Evolutionary conservation across 768 basidiomycete genomes (phyloP).

Genomic region (Lentinus brumalis): DNA sequence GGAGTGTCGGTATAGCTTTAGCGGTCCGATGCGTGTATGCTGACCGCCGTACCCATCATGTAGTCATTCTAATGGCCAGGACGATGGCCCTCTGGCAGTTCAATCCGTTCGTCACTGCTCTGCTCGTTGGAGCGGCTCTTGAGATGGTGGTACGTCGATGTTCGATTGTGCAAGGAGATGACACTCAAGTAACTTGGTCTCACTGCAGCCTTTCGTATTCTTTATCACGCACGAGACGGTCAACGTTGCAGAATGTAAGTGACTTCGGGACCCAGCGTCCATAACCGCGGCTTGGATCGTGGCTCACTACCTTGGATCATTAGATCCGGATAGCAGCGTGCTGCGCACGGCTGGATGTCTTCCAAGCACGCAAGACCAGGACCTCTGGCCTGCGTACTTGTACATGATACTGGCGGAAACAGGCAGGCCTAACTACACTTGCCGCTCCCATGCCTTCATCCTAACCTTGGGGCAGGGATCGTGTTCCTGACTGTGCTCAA

Average conservation of each 20-base stretch:
- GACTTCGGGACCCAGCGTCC: neutral
- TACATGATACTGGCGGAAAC: neutral
- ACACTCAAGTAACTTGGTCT: too few relatives aligned
- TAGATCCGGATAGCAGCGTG: neutral
- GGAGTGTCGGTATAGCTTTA: neutral
- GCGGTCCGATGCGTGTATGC: neutral
- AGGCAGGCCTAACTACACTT: neutral
- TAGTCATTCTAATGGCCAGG: neutral
- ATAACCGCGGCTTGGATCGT: neutral
- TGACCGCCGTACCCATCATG: neutral
- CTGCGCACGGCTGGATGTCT: neutral
- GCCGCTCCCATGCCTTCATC: neutral
- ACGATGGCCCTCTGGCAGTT: conserved; percentile 1
- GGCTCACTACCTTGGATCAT: neutral
- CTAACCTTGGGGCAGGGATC: neutral
- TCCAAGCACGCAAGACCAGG: neutral
- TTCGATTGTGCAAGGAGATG: too few relatives aligned
- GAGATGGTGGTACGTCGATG: neutral
- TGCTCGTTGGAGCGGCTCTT: neutral
- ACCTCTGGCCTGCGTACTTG: neutral
- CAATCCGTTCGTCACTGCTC: neutral
- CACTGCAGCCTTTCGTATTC: neutral
- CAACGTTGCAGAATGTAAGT: too few relatives aligned
- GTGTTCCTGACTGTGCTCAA: neutral
- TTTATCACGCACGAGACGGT: too few relatives aligned